Evolutionary conservation across 164 flowering plant species (phyloP).

Genomic region (Platanus orientalis): DNA sequence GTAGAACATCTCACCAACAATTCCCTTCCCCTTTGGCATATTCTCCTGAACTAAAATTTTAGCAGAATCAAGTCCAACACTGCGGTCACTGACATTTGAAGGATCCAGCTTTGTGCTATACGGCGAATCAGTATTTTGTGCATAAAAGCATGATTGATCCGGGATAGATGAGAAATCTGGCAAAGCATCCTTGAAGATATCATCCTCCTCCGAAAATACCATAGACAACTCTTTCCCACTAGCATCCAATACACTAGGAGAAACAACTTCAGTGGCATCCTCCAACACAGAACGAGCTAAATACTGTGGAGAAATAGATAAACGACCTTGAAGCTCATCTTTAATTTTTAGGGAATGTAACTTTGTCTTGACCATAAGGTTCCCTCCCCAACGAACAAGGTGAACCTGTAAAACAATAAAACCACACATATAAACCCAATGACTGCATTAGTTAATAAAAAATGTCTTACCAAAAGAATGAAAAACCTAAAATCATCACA

Average conservation of each 20-base stretch:
- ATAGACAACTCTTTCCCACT: constrained; percentile 27
- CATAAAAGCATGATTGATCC: constrained; percentile 29
- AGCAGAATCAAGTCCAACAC: constrained; percentile 27
- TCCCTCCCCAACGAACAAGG: constrained; percentile 48
- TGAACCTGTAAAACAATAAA: constrained; percentile 48
- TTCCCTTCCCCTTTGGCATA: constrained; percentile 30
- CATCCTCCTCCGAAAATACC: constrained; percentile 59
- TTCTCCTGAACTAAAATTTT: constrained; percentile 36
- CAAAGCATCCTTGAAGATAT: constrained; percentile 78
- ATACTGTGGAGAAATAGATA: constrained; percentile 43
- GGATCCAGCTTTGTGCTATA: constrained; percentile 6
- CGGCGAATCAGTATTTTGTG: constrained; percentile 25
- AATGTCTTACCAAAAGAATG: neutral
- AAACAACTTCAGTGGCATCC: constrained; percentile 25
- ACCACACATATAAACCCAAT: neutral
- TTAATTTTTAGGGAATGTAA: constrained; percentile 75
- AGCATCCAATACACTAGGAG: constrained; percentile 23
- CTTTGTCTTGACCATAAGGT: constrained; percentile 66
- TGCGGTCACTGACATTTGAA: constrained; percentile 11
- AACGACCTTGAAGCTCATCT: constrained; percentile 79
- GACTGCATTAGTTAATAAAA: neutral
- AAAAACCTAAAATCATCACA: too few species aligned
- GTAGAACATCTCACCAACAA: constrained; percentile 54
- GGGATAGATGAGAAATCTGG: constrained; percentile 58
- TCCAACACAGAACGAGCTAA: constrained; percentile 70